A percentile compares a stretch with the other conserved stretches of the same genome.
These are phyloP conservation scores for Globisporangium parvum DNA, from an alignment of 352 stramenopile genomes.

Conservation along the genomic window DNA sequence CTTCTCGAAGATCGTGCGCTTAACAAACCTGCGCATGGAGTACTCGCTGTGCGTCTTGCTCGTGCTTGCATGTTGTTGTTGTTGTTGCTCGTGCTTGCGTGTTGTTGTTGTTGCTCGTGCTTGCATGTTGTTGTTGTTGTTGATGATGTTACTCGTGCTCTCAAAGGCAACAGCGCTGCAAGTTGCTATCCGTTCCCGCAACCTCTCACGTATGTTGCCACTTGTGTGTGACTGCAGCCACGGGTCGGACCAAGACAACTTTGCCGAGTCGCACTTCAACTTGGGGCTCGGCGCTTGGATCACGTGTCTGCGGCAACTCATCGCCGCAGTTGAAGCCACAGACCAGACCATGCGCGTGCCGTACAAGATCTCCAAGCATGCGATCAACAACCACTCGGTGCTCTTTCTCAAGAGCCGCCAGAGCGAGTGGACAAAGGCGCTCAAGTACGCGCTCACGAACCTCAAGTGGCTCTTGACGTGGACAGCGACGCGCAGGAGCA, in stretches of 20 bases:
- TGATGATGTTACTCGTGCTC: too few relatives aligned
- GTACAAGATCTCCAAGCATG: conserved; percentile 77
- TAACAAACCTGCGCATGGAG: conserved; percentile 74
- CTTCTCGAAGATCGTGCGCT: conserved; percentile 82
- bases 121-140: too few relatives aligned
- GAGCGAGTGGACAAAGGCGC: conserved; percentile 80
- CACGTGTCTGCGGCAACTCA: conserved; percentile 65
- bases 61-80: too few relatives aligned
- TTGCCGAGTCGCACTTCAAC: conserved; percentile 83
- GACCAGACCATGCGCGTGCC: conserved; percentile 63
- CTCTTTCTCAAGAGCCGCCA: conserved; percentile 80
- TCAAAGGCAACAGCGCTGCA: too few relatives aligned
- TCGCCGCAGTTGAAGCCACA: conserved; percentile 40
- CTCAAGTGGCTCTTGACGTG: conserved; percentile 83
- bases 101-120: too few relatives aligned
- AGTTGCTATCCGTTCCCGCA: too few relatives aligned
- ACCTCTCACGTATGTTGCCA: conserved; percentile 4
- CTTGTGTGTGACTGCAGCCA: conserved; percentile 43
- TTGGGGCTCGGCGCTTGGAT: conserved; percentile 77
- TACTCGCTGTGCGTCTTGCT: conserved; percentile 55
- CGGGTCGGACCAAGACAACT: conserved; percentile 80
- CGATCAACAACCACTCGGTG: conserved; percentile 61
- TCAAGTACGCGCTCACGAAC: conserved; percentile 82
- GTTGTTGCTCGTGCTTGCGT: too few relatives aligned
- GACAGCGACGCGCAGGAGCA: conserved; percentile 29